These are phyloP conservation scores for Tetrapisispora pingtungensis DNA, from an alignment of 805 yeast species.

Conservation along the genomic window DNA sequence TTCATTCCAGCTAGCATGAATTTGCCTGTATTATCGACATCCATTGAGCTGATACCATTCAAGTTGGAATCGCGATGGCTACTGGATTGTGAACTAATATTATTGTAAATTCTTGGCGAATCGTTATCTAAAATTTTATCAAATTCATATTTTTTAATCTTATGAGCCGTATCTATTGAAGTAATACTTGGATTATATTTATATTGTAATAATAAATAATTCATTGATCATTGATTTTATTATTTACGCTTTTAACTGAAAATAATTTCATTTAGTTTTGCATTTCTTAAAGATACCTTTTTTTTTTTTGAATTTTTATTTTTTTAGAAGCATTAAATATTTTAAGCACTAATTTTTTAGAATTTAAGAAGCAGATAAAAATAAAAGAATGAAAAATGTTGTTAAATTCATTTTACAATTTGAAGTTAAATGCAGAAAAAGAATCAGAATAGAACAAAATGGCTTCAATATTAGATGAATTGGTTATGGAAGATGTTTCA, in stretches of 20 bases:
- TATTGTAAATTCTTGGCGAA: slow-evolving; percentile 2
- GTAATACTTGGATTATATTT: slow-evolving; percentile 8
- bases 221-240: background rate
- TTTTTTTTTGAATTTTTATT: too few species aligned
- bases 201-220: slow-evolving; percentile 6
- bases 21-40: slow-evolving; percentile 13
- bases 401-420: too few species aligned
- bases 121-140: slow-evolving; percentile 15
- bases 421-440: too few species aligned
- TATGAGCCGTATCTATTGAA: slow-evolving; percentile 6
- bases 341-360: too few species aligned
- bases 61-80: background rate
- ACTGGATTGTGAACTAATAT: background rate
- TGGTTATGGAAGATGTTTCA: slow-evolving; percentile 71
- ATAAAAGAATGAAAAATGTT: too few species aligned
- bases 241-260: too few species aligned
- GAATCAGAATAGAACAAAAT: slow-evolving; percentile 1
- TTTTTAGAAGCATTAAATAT: too few species aligned
- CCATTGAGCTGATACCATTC: slow-evolving; percentile 12
- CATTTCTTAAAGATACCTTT: too few species aligned
- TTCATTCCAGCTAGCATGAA: slow-evolving; percentile 19
- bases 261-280: too few species aligned
- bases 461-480: slow-evolving; percentile 48
- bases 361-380: too few species aligned
- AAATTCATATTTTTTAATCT: slow-evolving; percentile 10